A percentile compares a stretch with the other conserved stretches of the same genome.
Evolutionary conservation across 2,329 filamentous ascomycete genomes (phyloP).

Genomic region (Botrytis sinoallii): DNA sequence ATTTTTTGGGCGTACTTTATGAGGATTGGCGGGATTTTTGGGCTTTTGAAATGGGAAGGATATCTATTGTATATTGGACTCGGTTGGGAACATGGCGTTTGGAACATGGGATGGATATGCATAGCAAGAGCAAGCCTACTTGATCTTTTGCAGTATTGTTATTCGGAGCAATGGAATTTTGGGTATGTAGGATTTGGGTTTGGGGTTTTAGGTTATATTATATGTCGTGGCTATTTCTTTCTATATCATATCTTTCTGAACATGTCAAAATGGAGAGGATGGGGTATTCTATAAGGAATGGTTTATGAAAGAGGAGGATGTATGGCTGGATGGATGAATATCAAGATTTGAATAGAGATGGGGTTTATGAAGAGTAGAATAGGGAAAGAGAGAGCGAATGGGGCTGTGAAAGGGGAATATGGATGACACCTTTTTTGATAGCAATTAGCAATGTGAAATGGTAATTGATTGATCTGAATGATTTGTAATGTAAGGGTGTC

Average conservation of each 20-base stretch:
- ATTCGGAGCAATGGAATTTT: not conserved
- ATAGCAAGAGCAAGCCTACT: constrained; percentile 14
- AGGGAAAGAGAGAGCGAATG: not conserved
- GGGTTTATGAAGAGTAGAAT: not conserved
- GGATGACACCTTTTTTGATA: not conserved
- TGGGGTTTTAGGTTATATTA: not conserved
- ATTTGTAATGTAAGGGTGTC: not conserved
- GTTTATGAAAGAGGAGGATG: not conserved
- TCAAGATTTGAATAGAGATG: not conserved
- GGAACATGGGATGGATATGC: not conserved
- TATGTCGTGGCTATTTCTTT: not conserved
- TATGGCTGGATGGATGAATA: not conserved
- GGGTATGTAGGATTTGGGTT: not conserved
- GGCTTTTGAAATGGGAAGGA: not conserved
- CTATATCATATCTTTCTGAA: not conserved
- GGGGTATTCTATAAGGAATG: not conserved
- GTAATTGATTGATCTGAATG: not conserved
- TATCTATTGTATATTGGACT: not conserved
- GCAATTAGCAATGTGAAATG: not conserved
- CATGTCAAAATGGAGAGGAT: not conserved
- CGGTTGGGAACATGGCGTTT: not conserved
- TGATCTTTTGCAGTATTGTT: not conserved
- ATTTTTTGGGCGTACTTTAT: not conserved
- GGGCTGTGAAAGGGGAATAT: not conserved
- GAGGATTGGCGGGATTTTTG: not conserved